A percentile compares a stretch with the other conserved stretches of the same genome.
Evolutionary conservation across 1,284 basidiomycete species (phyloP).

Genomic region (Ustilago bromivora): DNA sequence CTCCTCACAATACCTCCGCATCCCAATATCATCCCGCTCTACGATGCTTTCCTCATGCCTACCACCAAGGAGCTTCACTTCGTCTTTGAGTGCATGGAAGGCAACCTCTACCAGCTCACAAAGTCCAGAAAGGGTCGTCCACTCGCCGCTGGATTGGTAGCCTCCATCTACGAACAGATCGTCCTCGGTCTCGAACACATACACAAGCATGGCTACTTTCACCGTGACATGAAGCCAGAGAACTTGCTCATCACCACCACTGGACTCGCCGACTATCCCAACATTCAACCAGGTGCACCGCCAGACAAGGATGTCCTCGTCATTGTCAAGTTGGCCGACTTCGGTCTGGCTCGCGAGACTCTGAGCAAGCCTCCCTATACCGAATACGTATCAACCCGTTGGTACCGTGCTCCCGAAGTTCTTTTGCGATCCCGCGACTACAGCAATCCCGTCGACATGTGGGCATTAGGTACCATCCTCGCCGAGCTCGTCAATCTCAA

Average conservation of each 20-base stretch:
- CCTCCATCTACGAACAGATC: conserved; percentile 94
- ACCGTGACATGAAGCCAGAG: conserved; percentile 99
- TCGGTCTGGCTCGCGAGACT: conserved; percentile 94
- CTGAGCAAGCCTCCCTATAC: conserved; percentile 92
- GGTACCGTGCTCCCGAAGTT: conserved; percentile 99
- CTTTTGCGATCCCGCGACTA: conserved; percentile 90
- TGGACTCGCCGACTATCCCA: conserved; percentile 91
- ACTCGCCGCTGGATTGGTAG: conserved; percentile 92
- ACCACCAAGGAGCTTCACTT: conserved; percentile 95
- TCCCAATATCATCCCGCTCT: conserved; percentile 96
- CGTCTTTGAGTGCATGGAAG: conserved; percentile 99
- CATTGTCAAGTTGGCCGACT: conserved; percentile 98
- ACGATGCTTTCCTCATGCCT: conserved; percentile 97
- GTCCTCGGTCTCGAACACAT: conserved; percentile 91
- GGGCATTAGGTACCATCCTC: conserved; percentile 98
- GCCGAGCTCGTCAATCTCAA: conserved; percentile 94
- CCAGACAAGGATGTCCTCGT: conserved; percentile 92
- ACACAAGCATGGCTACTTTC: conserved; percentile 92
- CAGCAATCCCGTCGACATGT: conserved; percentile 97
- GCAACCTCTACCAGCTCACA: conserved; percentile 98
- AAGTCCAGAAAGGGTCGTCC: conserved; percentile 94
- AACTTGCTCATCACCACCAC: conserved; percentile 99
- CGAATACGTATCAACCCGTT: conserved; percentile 97
- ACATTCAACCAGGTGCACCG: conserved; percentile 49
- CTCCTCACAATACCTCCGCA: conserved; percentile 92